Evolutionary conservation across 108 stramenopile genomes (phyloP).

Genomic region (Mediolabrus comicus): DNA sequence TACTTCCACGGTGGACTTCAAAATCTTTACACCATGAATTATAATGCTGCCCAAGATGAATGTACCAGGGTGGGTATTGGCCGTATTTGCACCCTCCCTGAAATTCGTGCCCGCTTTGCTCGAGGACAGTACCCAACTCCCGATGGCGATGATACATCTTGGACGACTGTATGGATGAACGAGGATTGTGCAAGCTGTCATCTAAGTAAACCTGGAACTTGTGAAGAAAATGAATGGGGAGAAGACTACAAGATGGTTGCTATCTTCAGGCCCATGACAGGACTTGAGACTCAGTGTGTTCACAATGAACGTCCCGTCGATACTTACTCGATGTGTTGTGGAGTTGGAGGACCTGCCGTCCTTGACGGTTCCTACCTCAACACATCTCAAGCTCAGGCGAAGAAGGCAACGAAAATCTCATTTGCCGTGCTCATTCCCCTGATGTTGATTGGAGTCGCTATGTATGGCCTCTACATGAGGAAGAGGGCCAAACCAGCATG

Average conservation of each 20-base stretch:
- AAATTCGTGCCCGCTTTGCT: slow-evolving; percentile 37
- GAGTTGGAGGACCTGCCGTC: slow-evolving; percentile 39
- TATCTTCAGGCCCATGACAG: slow-evolving; percentile 22
- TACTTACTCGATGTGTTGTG: slow-evolving; percentile 48
- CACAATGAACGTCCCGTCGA: slow-evolving; percentile 1
- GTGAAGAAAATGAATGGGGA: slow-evolving; percentile 26
- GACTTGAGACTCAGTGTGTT: slow-evolving; percentile 35
- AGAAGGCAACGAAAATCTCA: slow-evolving; percentile 22
- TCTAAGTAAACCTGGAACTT: slow-evolving; percentile 28
- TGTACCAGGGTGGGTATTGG: slow-evolving; percentile 41
- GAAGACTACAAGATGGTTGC: slow-evolving; percentile 40
- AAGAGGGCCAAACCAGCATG: slow-evolving; percentile 39
- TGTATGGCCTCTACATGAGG: slow-evolving; percentile 41
- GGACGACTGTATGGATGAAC: slow-evolving; percentile 42
- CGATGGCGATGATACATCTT: slow-evolving; percentile 10
- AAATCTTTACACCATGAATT: slow-evolving; percentile 22
- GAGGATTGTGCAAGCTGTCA: slow-evolving; percentile 40
- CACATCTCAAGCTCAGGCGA: background rate
- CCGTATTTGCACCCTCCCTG: slow-evolving; percentile 36
- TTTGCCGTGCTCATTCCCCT: slow-evolving; percentile 24
- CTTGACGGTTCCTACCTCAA: background rate
- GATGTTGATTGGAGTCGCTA: slow-evolving; percentile 8
- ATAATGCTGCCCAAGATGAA: slow-evolving; percentile 30
- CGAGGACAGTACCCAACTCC: slow-evolving; percentile 41
- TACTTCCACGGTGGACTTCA: slow-evolving; percentile 31